Evolutionary conservation across 1,284 basidiomycete genomes (phyloP), one percentile per base, ranked within the genome.

Genomic region (Irpex sp.): DNA sequence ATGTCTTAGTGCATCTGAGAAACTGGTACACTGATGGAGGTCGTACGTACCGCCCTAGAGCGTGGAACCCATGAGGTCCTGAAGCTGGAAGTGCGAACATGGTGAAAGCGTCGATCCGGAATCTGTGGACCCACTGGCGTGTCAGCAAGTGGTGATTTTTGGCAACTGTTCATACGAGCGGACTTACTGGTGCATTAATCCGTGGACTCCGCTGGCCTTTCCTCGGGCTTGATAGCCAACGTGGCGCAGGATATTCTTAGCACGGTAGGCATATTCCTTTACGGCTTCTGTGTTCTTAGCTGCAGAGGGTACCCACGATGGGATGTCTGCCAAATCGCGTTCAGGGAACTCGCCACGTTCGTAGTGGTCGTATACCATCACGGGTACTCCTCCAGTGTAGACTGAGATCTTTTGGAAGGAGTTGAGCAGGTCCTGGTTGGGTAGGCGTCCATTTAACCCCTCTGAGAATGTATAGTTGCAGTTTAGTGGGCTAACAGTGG

Each of bases 361-460:
- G 3, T 85, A 69, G 70, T 93, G 84, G 70, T 94, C 89, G 72
- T 97, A 94, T 1, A 96, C 75, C 1, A 89, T 75, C 1, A 93
- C 84, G 0, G 93, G 89, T 3, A 94, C 86, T 11, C 86, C 85
- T 3, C 85, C 89, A 1, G 88, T 86, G 71, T 85, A 86, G 38
- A 84, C 82, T 2, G 93, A 82, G 57, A 98, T 92, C 38, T 88
- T 76, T 2, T 86, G 80, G 55, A 95, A 83, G 0, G 94, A 91
- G 74, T 97, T 97, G 69, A 98, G 77, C 0, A 97, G 82, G 74
- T 99, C 97, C 76, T 98, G 94, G 72, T 99, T 99, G 0, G 97
- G 96, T 54, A 98, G 79, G 36, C 95, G 91, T 3, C 96, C 97
- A 73, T 98, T 97, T 4, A 94, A 81, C 5, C 97, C 97, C 83